Conservation (phyloP, 805 yeast genomes). For the Saturnispora silvae region DNA sequence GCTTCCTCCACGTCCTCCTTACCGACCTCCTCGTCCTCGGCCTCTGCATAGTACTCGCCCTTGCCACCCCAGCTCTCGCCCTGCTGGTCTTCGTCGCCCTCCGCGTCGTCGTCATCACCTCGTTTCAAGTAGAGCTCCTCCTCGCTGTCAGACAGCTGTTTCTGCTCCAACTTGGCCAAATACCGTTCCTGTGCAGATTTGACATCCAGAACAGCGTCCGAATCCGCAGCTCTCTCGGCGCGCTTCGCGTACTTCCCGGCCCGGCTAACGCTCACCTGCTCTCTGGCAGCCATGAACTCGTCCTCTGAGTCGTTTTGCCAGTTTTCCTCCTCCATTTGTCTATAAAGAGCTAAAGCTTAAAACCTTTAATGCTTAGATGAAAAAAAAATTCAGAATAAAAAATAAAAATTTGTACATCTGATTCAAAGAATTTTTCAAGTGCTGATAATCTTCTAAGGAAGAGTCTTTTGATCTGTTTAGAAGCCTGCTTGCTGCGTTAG, state of each 20-base stretch:
- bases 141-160: slow-evolving; percentile 38
- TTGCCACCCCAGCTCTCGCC: slow-evolving; percentile 36
- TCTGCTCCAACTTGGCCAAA: slow-evolving; percentile 23
- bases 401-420: neutral
- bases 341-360: neutral
- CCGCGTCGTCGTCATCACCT: slow-evolving; percentile 25
- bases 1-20: slow-evolving; percentile 77
- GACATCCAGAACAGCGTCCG: slow-evolving; percentile 18
- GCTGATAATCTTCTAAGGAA: too few relatives aligned
- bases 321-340: slow-evolving; percentile 22
- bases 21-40: slow-evolving; percentile 76
- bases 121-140: slow-evolving; percentile 35
- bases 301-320: slow-evolving; percentile 59
- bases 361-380: neutral
- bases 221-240: neutral
- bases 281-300: slow-evolving; percentile 50
- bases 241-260: slow-evolving; percentile 35
- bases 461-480: too few relatives aligned
- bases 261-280: slow-evolving; percentile 44
- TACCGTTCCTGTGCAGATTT: slow-evolving; percentile 25
- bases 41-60: slow-evolving; percentile 53
- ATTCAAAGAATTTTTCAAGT: neutral
- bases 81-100: slow-evolving; percentile 22
- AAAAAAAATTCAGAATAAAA: slow-evolving; percentile 1
- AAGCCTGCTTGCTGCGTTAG: too few relatives aligned